Conservation (phyloP, 352 stramenopile genomes). For the Plasmopara viticola region DNA sequence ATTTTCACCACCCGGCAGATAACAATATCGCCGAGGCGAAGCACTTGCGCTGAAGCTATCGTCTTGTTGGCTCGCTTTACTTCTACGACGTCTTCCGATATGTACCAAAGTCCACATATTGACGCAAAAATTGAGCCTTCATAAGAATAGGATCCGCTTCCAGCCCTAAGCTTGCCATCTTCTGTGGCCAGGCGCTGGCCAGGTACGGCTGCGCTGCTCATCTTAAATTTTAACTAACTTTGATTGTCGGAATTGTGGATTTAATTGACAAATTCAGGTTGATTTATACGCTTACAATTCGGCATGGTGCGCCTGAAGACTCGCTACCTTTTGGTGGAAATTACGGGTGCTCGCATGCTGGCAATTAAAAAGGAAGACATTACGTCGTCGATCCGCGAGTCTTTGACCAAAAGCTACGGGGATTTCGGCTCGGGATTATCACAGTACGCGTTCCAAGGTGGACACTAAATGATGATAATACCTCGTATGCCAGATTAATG, state of each 20-base stretch:
- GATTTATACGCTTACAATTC: not conserved
- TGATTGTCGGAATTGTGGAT: constrained; percentile 4
- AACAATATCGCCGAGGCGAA: constrained; percentile 59
- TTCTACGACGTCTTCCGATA: constrained; percentile 36
- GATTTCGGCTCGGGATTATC: constrained; percentile 58
- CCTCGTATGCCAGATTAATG: not conserved
- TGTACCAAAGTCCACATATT: constrained; percentile 42
- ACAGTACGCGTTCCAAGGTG: constrained; percentile 79
- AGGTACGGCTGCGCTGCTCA: constrained; percentile 37
- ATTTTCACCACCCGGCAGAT: constrained; percentile 65
- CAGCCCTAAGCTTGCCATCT: constrained; percentile 32
- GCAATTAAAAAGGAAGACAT: constrained; percentile 58
- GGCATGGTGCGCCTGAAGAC: constrained; percentile 76
- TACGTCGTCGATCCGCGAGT: constrained; percentile 45
- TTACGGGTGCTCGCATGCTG: constrained; percentile 38
- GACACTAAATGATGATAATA: not conserved
- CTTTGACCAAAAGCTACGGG: constrained; percentile 58
- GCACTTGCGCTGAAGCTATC: constrained; percentile 63
- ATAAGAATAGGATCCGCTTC: constrained; percentile 45
- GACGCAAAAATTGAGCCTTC: constrained; percentile 69
- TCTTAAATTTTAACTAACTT: constrained; percentile 14
- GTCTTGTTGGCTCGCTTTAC: constrained; percentile 46
- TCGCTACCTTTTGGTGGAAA: constrained; percentile 63
- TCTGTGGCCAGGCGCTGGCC: constrained; percentile 45
- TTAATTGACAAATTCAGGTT: too few species aligned